Percentiles rank a stretch among this genome's conserved stretches.
Evolutionary conservation across 208 protist genomes (phyloP).

Genomic region (Plasmodiophora brassicae): DNA sequence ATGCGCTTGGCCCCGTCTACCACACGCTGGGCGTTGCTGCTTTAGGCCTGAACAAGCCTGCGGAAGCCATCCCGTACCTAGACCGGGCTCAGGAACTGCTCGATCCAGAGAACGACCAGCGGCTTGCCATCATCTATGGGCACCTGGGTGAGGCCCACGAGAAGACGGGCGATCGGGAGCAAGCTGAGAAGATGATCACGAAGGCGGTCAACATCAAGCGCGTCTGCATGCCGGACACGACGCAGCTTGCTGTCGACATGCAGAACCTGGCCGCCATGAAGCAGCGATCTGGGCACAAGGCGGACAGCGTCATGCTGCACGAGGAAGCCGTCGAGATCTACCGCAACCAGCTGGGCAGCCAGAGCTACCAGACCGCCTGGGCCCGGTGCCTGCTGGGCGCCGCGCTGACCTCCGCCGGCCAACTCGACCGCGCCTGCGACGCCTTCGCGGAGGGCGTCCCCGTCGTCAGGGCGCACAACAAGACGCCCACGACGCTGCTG

Average conservation of each 20-base stretch:
- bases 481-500: too few species aligned
- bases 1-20: too few species aligned
- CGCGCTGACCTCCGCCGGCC: too few species aligned
- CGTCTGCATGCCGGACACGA: neutral
- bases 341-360: neutral
- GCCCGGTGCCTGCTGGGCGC: neutral
- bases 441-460: too few species aligned
- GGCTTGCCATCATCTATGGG: too few species aligned
- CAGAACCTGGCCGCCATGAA: neutral
- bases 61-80: too few species aligned
- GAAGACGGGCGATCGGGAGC: neutral
- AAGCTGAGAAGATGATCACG: neutral
- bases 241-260: neutral
- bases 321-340: neutral
- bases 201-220: neutral
- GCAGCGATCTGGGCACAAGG: neutral
- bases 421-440: too few species aligned
- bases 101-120: too few species aligned
- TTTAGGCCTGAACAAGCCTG: too few species aligned
- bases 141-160: neutral
- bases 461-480: too few species aligned
- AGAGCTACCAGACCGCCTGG: neutral
- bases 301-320: neutral
- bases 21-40: too few species aligned
- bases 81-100: too few species aligned